Evolutionary conservation across 352 stramenopile species (phyloP).

Genomic region (Phytophthora chlamydospora): DNA sequence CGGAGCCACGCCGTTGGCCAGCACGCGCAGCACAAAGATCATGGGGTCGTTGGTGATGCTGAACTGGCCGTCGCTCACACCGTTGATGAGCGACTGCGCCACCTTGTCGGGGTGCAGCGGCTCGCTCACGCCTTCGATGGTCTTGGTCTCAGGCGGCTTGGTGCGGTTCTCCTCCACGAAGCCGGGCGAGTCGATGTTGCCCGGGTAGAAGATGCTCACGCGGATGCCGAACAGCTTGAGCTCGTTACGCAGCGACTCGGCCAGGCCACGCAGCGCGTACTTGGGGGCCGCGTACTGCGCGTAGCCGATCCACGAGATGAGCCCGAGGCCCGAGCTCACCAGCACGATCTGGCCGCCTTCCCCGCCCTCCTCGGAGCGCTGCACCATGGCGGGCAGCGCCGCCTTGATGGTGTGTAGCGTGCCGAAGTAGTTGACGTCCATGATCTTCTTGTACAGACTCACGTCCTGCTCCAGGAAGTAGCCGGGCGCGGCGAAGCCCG

Average conservation of each 20-base stretch:
- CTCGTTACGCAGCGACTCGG: slow-evolving; percentile 82
- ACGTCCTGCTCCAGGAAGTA: slow-evolving; percentile 85
- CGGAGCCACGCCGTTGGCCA: slow-evolving; percentile 77
- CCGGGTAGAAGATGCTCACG: slow-evolving; percentile 82
- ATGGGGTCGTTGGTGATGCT: slow-evolving; percentile 84
- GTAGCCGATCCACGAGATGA: slow-evolving; percentile 87
- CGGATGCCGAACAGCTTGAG: slow-evolving; percentile 72
- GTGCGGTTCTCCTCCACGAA: slow-evolving; percentile 78
- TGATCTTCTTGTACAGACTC: slow-evolving; percentile 74
- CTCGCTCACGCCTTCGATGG: slow-evolving; percentile 71
- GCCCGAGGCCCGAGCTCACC: slow-evolving; percentile 67
- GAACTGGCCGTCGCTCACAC: slow-evolving; percentile 71
- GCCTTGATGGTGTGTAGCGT: slow-evolving; percentile 81
- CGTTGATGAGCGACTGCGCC: slow-evolving; percentile 69
- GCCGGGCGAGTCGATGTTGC: slow-evolving; percentile 85
- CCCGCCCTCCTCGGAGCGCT: slow-evolving; percentile 59
- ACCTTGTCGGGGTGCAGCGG: slow-evolving; percentile 61
- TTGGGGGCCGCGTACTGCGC: slow-evolving; percentile 82
- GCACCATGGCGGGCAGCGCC: slow-evolving; percentile 79
- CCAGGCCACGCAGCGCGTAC: slow-evolving; percentile 82
- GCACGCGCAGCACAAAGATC: slow-evolving; percentile 71
- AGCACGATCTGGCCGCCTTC: slow-evolving; percentile 75
- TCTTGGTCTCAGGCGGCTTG: slow-evolving; percentile 75
- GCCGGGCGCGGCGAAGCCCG: slow-evolving; percentile 60
- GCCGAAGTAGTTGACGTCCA: slow-evolving; percentile 91